Evolutionary conservation across 2,329 filamentous ascomycete species (phyloP).

Genomic region (Parastagonospora avenae): DNA sequence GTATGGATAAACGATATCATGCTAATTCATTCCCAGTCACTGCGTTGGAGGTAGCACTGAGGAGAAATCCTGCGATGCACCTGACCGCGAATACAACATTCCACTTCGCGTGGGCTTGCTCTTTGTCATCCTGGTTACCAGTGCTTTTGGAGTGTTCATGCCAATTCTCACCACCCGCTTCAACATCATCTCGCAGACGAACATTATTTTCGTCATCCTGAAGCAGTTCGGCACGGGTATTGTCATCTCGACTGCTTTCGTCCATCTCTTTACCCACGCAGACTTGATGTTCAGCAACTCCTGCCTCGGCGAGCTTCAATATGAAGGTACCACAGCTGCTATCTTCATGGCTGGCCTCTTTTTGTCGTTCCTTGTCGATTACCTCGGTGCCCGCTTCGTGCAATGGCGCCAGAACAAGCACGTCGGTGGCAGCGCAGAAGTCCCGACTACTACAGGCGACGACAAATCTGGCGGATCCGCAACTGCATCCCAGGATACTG

Average conservation of each 20-base stretch:
- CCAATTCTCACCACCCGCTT: slow-evolving; percentile 68
- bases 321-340: slow-evolving; percentile 71
- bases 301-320: slow-evolving; percentile 69
- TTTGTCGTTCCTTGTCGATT: slow-evolving; percentile 74
- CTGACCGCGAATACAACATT: slow-evolving; percentile 67
- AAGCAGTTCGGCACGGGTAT: slow-evolving; percentile 77
- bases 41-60: slow-evolving; percentile 60
- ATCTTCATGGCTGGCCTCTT: slow-evolving; percentile 77
- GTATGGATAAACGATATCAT: slow-evolving; percentile 1
- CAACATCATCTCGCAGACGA: slow-evolving; percentile 56
- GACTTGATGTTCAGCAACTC: slow-evolving; percentile 73
- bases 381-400: slow-evolving; percentile 65
- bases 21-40: slow-evolving; percentile 52
- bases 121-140: slow-evolving; percentile 73
- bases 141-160: slow-evolving; percentile 69
- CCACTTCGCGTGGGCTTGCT: slow-evolving; percentile 71
- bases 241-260: slow-evolving; percentile 72
- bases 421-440: slow-evolving; percentile 17
- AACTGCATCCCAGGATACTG: slow-evolving; percentile 15
- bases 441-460: slow-evolving; percentile 6
- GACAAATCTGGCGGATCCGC: slow-evolving; percentile 18
- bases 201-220: slow-evolving; percentile 64
- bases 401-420: slow-evolving; percentile 38
- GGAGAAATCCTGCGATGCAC: slow-evolving; percentile 53
- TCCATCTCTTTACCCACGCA: slow-evolving; percentile 75